Evolutionary conservation across 139 green algal genomes (phyloP), one percentile per base, ranked within the genome.

Genomic region (Chlamydomonas sp.): DNA sequence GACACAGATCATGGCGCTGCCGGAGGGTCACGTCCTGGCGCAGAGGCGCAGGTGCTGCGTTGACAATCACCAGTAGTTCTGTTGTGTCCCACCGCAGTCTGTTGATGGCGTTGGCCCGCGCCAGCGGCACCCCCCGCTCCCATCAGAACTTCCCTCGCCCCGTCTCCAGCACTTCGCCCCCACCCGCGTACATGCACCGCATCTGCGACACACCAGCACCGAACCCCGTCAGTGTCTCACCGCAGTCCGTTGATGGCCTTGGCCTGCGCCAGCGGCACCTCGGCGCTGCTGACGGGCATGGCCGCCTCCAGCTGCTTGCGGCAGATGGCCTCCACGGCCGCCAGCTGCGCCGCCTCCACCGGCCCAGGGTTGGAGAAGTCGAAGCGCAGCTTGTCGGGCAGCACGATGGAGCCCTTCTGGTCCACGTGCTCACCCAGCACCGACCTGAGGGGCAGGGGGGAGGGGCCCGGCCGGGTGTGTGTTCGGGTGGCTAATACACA

Each of bases 381-480:
- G 90, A 99, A 99, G 69, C 97, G 96, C 83, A 99, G 94, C 89
- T 95, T 95, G 84, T 99, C 97, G 0, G 96, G 93, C 75, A 95
- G 86, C 74, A 99, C 98, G 20, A 99, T 95, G 17, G 96, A 98
- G 76, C 98, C 98, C 93, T 99, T 99, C 93, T 99, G 98, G 82
- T 99, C 95, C 17, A 99, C 94, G 71, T 98, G 94, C 66, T 98
- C 95, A 3, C 98, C 98, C 79, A 99, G 93, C 83, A 96, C 91
- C 76, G 95, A 73, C 63, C 90, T 93, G 90, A 16, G 15, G 57
- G 49, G 59, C 15, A 71, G 49, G 66, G 64, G 73, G 73, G 69
- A 49, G 31, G 31, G 31, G 31, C 31, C 31, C 31, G 31, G 31
- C 31, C 31, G 31, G 31, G 31, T 49, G 31, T 49, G 31, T 49